A percentile compares a stretch with the other conserved stretches of the same genome.
Evolutionary conservation across 129 eudicot species (phyloP).

Genomic region (Tagetes patula): DNA sequence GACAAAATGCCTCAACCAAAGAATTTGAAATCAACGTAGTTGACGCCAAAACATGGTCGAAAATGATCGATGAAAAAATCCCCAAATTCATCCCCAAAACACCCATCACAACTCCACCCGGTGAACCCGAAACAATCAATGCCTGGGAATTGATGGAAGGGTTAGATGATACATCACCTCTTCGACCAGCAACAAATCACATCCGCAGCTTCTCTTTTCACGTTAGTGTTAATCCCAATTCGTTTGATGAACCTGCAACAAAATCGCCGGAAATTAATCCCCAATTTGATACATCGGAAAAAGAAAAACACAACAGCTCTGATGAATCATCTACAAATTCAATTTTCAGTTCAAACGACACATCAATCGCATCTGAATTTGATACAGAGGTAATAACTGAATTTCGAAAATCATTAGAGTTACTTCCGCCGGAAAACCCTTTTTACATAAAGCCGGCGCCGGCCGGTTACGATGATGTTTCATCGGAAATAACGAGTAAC

Average conservation of each 20-base stretch:
- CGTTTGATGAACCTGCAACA: conserved; percentile 32
- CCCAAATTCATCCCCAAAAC: conserved; percentile 68
- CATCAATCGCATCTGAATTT: conserved; percentile 48
- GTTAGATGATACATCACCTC: conserved; percentile 77
- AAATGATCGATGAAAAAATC: conserved; percentile 76
- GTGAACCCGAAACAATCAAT: conserved; percentile 86
- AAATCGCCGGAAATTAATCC: not conserved
- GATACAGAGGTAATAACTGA: conserved; percentile 63
- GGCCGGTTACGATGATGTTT: conserved; percentile 24
- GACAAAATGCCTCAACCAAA: conserved; percentile 12
- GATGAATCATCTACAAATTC: conserved; percentile 26
- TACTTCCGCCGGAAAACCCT: conserved; percentile 67
- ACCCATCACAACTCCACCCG: conserved; percentile 79
- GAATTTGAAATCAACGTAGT: conserved; percentile 55
- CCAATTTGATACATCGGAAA: not conserved
- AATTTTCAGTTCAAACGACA: conserved; percentile 32
- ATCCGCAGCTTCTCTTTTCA: conserved; percentile 71
- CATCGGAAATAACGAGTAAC: conserved; percentile 23
- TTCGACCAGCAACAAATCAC: conserved; percentile 44
- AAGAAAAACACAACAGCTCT: not conserved
- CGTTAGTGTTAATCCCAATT: conserved; percentile 37
- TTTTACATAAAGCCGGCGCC: conserved; percentile 44
- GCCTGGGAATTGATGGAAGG: conserved; percentile 97
- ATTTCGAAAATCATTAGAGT: conserved; percentile 65
- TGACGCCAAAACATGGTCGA: conserved; percentile 92